Evolutionary conservation across 2,329 filamentous ascomycete genomes (phyloP).

Genomic region (Pseudocercospora cruenta): DNA sequence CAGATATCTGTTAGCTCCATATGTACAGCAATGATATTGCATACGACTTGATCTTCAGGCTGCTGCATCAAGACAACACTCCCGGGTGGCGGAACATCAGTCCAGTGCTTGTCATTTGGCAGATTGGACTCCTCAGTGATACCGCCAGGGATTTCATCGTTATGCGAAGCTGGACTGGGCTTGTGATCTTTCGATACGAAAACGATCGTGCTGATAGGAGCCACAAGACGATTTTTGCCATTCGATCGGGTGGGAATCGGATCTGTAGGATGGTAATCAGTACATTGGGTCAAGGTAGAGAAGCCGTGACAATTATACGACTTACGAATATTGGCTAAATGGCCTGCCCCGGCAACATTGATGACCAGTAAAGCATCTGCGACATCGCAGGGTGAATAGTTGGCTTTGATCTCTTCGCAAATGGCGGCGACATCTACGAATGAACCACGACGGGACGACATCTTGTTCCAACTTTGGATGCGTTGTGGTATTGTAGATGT

Average conservation of each 20-base stretch:
- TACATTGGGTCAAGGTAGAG: too few relatives aligned
- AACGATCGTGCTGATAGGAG: constrained; percentile 63
- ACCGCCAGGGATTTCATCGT: constrained; percentile 29
- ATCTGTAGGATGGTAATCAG: too few relatives aligned
- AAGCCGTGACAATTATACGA: too few relatives aligned
- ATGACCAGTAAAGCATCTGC: constrained; percentile 75
- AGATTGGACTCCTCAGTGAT: constrained; percentile 50
- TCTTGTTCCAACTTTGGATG: not conserved
- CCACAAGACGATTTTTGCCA: constrained; percentile 42
- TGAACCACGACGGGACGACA: not conserved
- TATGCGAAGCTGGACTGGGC: constrained; percentile 22
- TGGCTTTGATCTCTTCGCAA: constrained; percentile 20
- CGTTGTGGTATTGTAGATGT: not conserved
- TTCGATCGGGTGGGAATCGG: constrained; percentile 9
- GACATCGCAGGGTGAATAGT: constrained; percentile 41
- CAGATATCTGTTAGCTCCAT: not conserved
- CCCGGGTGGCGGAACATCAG: constrained; percentile 63
- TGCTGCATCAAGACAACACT: constrained; percentile 71
- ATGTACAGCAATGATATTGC: constrained; percentile 43
- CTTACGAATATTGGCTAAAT: constrained; percentile 65
- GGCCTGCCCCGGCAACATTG: constrained; percentile 67
- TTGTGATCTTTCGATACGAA: constrained; percentile 62
- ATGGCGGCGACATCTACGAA: constrained; percentile 1
- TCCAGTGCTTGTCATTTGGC: constrained; percentile 66
- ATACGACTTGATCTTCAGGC: constrained; percentile 56